These are phyloP conservation scores for Viridothelium virens DNA, from an alignment of 495 filamentous ascomycete genomes.

Conservation along the genomic window DNA sequence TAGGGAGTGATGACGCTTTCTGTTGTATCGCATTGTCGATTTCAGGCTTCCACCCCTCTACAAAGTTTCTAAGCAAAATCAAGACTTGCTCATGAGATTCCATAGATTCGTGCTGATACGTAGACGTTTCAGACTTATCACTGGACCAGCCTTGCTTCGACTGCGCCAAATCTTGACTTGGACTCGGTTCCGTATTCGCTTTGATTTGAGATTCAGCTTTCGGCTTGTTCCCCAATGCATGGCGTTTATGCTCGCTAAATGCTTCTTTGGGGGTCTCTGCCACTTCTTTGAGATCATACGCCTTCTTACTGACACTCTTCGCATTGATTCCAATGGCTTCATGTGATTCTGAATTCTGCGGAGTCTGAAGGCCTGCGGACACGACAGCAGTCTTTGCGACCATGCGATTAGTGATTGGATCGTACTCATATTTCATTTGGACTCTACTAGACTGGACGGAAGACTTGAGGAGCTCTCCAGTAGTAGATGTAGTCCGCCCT, in stretches of 20 bases:
- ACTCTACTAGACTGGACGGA: background rate
- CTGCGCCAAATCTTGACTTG: too few species aligned
- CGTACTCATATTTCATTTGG: background rate
- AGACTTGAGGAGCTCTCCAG: background rate
- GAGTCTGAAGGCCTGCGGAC: background rate
- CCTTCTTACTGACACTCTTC: too few species aligned
- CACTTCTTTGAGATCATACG: too few species aligned
- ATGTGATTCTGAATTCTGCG: background rate
- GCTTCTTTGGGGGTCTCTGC: too few species aligned
- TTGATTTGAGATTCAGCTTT: too few species aligned
- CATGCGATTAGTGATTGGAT: slow-evolving; percentile 6
- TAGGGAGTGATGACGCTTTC: background rate
- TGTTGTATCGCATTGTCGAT: background rate
- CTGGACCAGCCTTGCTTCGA: too few species aligned
- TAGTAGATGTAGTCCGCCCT: too few species aligned
- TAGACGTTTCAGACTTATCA: background rate
- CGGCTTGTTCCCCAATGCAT: too few species aligned
- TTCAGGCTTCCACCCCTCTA: background rate
- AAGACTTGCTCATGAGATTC: background rate
- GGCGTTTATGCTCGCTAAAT: too few species aligned
- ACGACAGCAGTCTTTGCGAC: background rate
- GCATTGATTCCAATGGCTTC: background rate
- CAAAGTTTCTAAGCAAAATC: background rate
- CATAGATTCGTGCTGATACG: background rate
- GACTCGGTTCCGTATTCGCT: too few species aligned